Evolutionary conservation across 2,329 filamentous ascomycete species (phyloP).

Genomic region (Ophiostoma montium): DNA sequence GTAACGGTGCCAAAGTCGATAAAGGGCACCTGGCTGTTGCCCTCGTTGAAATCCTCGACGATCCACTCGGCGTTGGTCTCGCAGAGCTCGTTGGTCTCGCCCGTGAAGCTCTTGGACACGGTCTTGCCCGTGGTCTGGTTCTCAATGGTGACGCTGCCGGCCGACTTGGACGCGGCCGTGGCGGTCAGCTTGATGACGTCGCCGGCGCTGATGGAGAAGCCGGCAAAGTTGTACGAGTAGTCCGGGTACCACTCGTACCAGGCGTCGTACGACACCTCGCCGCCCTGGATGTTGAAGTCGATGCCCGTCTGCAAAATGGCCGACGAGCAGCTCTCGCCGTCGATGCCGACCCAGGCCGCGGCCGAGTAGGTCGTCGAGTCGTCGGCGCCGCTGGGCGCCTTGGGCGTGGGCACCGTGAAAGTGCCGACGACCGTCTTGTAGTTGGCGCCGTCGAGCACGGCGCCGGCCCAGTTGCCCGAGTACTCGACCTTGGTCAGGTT

Average conservation of each 20-base stretch:
- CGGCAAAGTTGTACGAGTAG: constrained; percentile 17
- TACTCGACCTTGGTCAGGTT: constrained; percentile 16
- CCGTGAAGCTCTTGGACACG: constrained; percentile 28
- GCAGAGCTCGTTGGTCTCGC: constrained; percentile 22
- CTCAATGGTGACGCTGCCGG: constrained; percentile 14
- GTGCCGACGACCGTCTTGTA: constrained; percentile 14
- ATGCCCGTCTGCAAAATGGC: constrained; percentile 19
- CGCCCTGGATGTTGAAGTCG: constrained; percentile 13
- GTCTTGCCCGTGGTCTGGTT: constrained; percentile 27
- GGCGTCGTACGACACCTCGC: constrained; percentile 10
- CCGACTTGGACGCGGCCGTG: constrained; percentile 23
- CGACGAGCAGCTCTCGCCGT: constrained; percentile 18
- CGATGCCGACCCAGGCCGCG: constrained; percentile 20
- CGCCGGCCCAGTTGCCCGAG: constrained; percentile 27
- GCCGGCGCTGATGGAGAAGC: constrained; percentile 17
- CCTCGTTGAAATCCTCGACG: constrained; percentile 18
- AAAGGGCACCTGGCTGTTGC: constrained; percentile 16
- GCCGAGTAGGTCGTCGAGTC: constrained; percentile 15
- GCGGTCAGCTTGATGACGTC: constrained; percentile 18
- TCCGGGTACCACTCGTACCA: constrained; percentile 22
- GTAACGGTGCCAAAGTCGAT: constrained; percentile 20
- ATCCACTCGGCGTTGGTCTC: constrained; percentile 20
- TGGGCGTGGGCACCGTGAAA: constrained; percentile 17
- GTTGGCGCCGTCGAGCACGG: constrained; percentile 8
- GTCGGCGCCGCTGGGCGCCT: constrained; percentile 10